Base-by-base conservation (phyloP, 495 filamentous ascomycete genomes). In the Aspergillus mulundensis region DNA sequence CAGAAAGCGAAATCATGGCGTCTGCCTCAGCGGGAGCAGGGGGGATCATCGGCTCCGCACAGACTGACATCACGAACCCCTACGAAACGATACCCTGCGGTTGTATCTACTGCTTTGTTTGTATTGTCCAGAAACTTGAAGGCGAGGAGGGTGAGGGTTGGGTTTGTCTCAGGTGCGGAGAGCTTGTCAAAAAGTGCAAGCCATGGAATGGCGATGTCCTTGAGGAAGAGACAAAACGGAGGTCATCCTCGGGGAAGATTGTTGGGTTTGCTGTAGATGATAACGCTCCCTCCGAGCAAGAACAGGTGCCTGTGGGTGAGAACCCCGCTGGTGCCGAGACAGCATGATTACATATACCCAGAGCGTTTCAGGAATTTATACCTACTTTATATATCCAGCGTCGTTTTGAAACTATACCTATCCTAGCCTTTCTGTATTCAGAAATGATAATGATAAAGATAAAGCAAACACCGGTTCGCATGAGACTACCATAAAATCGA, bases 91-190 rank as follows among this genome's bases (percentile, higher is more conserved):
- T 95, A 18, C 88, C 91, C 2, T 98, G 94, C 66, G 89, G 90
- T 0, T 95, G 91, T 68, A 77, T 96, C 42, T 97, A 97, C 72
- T 98, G 94, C 69, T 98, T 93, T 62, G 88, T 95, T n/a, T 99
- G 94, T 69, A 70, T 97, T n/a, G 90, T 93, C 3, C 87, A 89
- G 38, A 84, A 88, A 54, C 71, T 99, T 10, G 94, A 96, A 66
- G 84, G 85, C 3, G 95, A 97, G 70, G 94, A 97, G 61, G 94
- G 93, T 7, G 92, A 97, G 60, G 94, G 92, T 4, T 99, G 93
- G 93, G 72, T 81, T n/a, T 99, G 94, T 73, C 75, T 99, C 21
- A 81, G 95, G 20, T 99, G 94, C 65, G 91, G 91, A 0, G 87
- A 89, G 60, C 48, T 87, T 36, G 82, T 95, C 16, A 94, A 89